Conservation (phyloP, 2,329 filamentous ascomycete genomes). For the Cladophialophora chaetospira region DNA sequence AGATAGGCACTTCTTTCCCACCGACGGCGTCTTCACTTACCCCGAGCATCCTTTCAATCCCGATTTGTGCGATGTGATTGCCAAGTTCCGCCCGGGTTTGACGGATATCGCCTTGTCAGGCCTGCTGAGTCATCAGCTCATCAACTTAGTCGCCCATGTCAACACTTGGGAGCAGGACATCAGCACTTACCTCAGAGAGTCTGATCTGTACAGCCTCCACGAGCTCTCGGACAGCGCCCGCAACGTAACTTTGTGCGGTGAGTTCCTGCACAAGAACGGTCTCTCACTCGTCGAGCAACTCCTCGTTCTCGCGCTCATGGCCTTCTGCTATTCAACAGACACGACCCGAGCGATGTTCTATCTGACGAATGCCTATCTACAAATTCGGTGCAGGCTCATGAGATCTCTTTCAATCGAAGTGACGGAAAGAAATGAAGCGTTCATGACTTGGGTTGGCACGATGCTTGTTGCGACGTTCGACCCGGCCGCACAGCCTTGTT, state of each 20-base stretch:
- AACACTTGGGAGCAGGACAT: slow-evolving; percentile 16
- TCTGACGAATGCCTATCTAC: slow-evolving; percentile 18
- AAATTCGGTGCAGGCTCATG: slow-evolving; percentile 16
- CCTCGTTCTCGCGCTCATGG: slow-evolving; percentile 13
- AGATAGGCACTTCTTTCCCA: slow-evolving; percentile 11
- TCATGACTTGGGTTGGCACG: slow-evolving; percentile 16
- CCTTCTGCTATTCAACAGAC: slow-evolving; percentile 21
- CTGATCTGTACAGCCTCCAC: slow-evolving; percentile 12
- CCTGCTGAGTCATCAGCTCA: slow-evolving; percentile 22
- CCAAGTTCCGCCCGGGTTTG: slow-evolving; percentile 11
- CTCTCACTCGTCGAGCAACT: slow-evolving; percentile 19
- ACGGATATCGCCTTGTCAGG: slow-evolving; percentile 20
- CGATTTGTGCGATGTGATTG: slow-evolving; percentile 15
- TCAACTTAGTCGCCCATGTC: slow-evolving; percentile 15
- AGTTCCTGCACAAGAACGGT: slow-evolving; percentile 17
- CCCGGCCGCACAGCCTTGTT: slow-evolving; percentile 5
- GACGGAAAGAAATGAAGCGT: slow-evolving; percentile 13
- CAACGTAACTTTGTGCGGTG: slow-evolving; percentile 19
- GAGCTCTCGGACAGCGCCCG: slow-evolving; percentile 11
- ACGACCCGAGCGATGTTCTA: slow-evolving; percentile 19
- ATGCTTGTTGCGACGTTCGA: slow-evolving; percentile 18
- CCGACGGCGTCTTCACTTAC: slow-evolving; percentile 16
- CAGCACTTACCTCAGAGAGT: slow-evolving; percentile 9
- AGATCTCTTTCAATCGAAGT: slow-evolving; percentile 13
- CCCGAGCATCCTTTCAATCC: slow-evolving; percentile 23